phyloP scores from a whole-genome alignment of 1,139 yeast genomes.

The Yamadazyma friedrichii region DNA sequence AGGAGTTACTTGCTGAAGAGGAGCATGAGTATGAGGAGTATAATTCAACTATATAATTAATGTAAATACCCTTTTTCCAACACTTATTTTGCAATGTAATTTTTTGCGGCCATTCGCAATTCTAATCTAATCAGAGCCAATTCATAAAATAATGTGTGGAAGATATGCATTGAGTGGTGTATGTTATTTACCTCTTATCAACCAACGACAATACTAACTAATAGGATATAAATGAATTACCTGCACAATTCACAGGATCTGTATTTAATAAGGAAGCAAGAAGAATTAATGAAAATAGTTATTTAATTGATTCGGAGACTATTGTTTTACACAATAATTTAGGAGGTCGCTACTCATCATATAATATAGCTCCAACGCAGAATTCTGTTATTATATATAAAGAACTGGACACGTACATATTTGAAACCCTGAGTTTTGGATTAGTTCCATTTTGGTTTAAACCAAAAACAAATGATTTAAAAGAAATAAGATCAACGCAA shows the following conservation, averaged over 20 bases:
- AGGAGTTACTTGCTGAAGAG: constrained; percentile 3
- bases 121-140: constrained; percentile 2
- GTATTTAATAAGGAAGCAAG: constrained; percentile 1
- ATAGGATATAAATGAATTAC: constrained; percentile 6
- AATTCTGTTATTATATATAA: constrained; percentile 33
- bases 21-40: constrained; percentile 5
- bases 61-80: neutral
- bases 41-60: constrained; percentile 3
- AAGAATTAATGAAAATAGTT: neutral
- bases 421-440: constrained; percentile 45
- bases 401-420: constrained; percentile 17
- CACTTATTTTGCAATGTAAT: neutral
- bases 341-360: constrained; percentile 23
- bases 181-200: constrained; percentile 18
- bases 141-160: constrained; percentile 44
- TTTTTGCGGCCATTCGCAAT: neutral
- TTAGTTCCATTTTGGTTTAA: constrained; percentile 43
- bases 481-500: constrained; percentile 31
- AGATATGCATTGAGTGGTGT: constrained; percentile 44
- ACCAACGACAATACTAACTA: neutral
- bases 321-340: constrained; percentile 16
- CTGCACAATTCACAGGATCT: constrained; percentile 7
- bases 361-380: constrained; percentile 44
- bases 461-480: constrained; percentile 36
- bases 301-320: neutral